Percentiles rank a stretch among this genome's conserved stretches.
Evolutionary conservation across 208 protist species (phyloP).

Genomic region (Trypanosoma vivax): DNA sequence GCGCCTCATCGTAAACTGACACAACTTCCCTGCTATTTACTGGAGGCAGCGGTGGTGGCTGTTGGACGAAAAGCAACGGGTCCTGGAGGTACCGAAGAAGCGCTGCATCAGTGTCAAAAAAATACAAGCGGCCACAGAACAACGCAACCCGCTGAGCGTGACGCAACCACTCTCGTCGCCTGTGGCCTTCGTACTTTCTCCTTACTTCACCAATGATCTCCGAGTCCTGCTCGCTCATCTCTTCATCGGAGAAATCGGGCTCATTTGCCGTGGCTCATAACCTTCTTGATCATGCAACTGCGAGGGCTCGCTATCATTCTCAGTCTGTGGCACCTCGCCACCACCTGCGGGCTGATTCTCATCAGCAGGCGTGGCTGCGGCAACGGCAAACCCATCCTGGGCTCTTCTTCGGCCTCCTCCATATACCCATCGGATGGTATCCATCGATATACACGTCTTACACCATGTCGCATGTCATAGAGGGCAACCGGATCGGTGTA

Average conservation of each 20-base stretch:
- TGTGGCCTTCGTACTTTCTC: slow-evolving; percentile 24
- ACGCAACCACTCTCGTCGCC: slow-evolving; percentile 19
- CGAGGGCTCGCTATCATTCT: too few relatives aligned
- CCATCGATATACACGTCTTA: slow-evolving; percentile 38
- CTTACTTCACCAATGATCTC: slow-evolving; percentile 76
- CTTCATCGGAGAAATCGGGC: slow-evolving; percentile 34
- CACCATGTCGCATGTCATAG: slow-evolving; percentile 37
- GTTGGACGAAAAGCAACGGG: slow-evolving; percentile 60
- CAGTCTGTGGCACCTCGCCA: too few relatives aligned
- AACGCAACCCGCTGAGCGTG: slow-evolving; percentile 38
- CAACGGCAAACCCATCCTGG: background rate
- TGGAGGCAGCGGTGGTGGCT: slow-evolving; percentile 52
- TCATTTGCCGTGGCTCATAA: background rate
- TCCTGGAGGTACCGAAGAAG: slow-evolving; percentile 60
- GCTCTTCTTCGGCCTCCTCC: slow-evolving; percentile 3
- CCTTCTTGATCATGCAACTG: too few relatives aligned
- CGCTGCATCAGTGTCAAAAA: slow-evolving; percentile 59
- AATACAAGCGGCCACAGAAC: slow-evolving; percentile 59
- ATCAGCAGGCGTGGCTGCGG: slow-evolving; percentile 10
- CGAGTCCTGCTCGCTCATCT: slow-evolving; percentile 54
- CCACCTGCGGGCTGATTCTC: too few relatives aligned
- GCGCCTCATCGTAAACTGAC: slow-evolving; percentile 9
- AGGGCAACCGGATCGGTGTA: slow-evolving; percentile 57
- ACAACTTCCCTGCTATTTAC: slow-evolving; percentile 18
- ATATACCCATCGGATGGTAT: slow-evolving; percentile 28